phyloP scores from a whole-genome alignment of 805 yeast genomes.

The Candida montana region DNA sequence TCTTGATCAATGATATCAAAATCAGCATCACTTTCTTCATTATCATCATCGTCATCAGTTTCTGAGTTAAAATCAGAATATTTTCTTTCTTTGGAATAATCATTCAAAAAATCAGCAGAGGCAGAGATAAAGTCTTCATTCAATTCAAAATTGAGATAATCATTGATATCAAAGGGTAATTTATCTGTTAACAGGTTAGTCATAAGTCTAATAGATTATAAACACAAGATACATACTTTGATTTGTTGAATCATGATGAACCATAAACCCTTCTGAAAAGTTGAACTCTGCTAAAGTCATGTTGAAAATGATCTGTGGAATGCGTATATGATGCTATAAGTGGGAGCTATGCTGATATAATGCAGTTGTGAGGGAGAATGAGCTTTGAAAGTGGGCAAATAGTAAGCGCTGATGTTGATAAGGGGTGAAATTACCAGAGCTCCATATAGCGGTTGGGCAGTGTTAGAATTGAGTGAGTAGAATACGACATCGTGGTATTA shows the following conservation, averaged over 20 bases:
- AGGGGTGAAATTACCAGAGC: background rate
- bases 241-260: background rate
- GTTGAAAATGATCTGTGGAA: background rate
- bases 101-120: slow-evolving; percentile 18
- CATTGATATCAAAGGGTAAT: slow-evolving; percentile 22
- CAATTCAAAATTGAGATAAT: slow-evolving; percentile 21
- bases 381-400: background rate
- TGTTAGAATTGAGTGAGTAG: too few relatives aligned
- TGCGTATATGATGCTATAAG: too few relatives aligned
- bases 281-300: background rate
- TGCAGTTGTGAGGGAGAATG: too few relatives aligned
- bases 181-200: slow-evolving; percentile 6
- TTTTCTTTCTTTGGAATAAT: slow-evolving; percentile 8
- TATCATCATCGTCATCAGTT: slow-evolving; percentile 2
- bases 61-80: background rate
- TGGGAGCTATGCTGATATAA: too few relatives aligned
- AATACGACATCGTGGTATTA: too few relatives aligned
- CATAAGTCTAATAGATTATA: too few relatives aligned
- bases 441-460: background rate
- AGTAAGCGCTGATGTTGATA: background rate
- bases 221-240: too few relatives aligned
- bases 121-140: slow-evolving; percentile 19
- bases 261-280: background rate
- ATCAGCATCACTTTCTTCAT: background rate
- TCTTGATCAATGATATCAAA: too few relatives aligned